Evolutionary conservation across 208 protist species (phyloP).

Genomic region (Trypanosoma cruzi): DNA sequence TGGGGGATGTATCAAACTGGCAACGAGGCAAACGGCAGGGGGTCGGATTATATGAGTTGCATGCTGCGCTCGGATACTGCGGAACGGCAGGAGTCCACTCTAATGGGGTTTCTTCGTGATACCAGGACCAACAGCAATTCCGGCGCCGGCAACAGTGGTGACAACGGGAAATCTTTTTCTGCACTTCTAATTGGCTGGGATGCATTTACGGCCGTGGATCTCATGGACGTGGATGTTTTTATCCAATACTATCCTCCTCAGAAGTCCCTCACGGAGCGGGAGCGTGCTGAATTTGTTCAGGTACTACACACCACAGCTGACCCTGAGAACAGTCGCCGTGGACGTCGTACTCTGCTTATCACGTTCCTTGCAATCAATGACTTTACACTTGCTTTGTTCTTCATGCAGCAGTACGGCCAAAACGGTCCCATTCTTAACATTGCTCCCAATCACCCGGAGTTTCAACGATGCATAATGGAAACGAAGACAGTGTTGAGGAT

Average conservation of each 20-base stretch:
- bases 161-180: slow-evolving; percentile 8
- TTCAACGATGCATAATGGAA: slow-evolving; percentile 31
- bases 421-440: slow-evolving; percentile 74
- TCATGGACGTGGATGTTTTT: slow-evolving; percentile 83
- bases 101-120: slow-evolving; percentile 31
- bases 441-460: slow-evolving; percentile 51
- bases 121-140: background rate
- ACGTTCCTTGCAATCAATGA: slow-evolving; percentile 57
- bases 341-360: slow-evolving; percentile 41
- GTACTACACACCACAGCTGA: slow-evolving; percentile 75
- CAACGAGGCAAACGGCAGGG: background rate
- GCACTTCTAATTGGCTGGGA: slow-evolving; percentile 60
- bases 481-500: slow-evolving; percentile 37
- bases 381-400: slow-evolving; percentile 68
- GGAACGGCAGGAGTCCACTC: slow-evolving; percentile 26
- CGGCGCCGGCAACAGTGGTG: background rate
- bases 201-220: slow-evolving; percentile 59
- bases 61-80: slow-evolving; percentile 51
- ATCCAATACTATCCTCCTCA: slow-evolving; percentile 81
- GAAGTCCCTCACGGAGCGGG: slow-evolving; percentile 66
- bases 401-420: slow-evolving; percentile 71
- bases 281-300: slow-evolving; percentile 75
- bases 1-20: slow-evolving; percentile 44
- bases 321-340: slow-evolving; percentile 31
- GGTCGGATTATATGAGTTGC: slow-evolving; percentile 29